Percentiles rank a stretch among this genome's conserved stretches.
Conservation (phyloP, 2,329 filamentous ascomycete genomes). For the Amesomyces nigricolor region DNA sequence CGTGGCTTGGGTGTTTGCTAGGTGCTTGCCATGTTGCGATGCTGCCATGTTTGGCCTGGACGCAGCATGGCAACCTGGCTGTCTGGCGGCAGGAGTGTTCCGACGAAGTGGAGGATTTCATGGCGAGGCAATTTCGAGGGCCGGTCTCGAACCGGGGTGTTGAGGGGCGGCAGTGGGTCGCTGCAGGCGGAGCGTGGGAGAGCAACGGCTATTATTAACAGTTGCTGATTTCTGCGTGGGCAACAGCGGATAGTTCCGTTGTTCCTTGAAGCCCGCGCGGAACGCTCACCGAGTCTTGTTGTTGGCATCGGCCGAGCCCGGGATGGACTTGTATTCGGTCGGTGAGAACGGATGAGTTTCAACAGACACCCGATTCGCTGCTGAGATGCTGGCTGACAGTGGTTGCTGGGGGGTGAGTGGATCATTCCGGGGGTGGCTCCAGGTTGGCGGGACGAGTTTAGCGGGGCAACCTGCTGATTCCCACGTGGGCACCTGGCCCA, state of each 20-base stretch:
- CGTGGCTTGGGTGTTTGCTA: no score
- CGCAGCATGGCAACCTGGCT: not conserved
- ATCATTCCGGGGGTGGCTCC: not conserved
- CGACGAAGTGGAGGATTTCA: not conserved
- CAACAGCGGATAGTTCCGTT: no score
- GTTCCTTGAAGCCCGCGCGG: no score
- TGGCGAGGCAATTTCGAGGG: slow-evolving; percentile 4
- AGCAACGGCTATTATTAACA: not conserved
- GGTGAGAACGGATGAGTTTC: not conserved
- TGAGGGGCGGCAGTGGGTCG: not conserved
- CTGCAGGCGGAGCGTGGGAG: not conserved
- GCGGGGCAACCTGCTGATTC: not conserved
- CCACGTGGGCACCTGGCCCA: slow-evolving; percentile 12
- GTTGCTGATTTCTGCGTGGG: not conserved
- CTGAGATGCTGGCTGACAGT: not conserved
- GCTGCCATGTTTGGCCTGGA: no score
- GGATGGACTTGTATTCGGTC: no score
- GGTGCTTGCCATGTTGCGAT: no score
- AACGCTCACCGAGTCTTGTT: no score
- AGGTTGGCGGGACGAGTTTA: not conserved
- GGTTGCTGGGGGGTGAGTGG: no score
- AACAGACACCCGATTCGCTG: not conserved
- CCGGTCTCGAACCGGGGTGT: not conserved
- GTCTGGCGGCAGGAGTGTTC: slow-evolving; percentile 3
- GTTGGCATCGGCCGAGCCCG: no score